Percentiles rank a stretch among this genome's conserved stretches.
phyloP scores from a whole-genome alignment of 345 rosid genomes.

The Pugionium dolabratum region DNA sequence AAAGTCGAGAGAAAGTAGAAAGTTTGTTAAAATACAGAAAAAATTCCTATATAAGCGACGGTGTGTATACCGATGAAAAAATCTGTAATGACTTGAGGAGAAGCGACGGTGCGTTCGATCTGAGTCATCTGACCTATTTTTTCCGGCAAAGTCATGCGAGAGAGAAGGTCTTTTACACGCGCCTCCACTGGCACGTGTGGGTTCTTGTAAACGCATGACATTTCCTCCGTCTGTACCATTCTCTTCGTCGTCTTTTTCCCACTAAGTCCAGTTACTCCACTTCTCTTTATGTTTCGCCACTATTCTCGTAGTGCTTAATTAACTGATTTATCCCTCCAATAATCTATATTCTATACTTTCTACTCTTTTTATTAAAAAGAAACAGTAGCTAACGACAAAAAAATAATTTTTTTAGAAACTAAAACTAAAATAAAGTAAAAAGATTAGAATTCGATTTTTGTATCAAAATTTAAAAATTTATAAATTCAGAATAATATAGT shows the following conservation, averaged over 20 bases:
- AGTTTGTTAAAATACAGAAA: not conserved
- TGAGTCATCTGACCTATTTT: slow-evolving; percentile 91
- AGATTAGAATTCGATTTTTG: no score
- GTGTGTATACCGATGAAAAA: slow-evolving; percentile 51
- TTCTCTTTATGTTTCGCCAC: slow-evolving; percentile 14
- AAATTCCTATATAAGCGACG: no score
- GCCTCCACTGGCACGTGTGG: slow-evolving; percentile 59
- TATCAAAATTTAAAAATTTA: not conserved
- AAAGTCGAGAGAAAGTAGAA: not conserved
- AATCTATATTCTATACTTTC: not conserved
- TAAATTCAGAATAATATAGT: no score
- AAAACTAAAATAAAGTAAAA: no score
- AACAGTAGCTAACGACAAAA: not conserved
- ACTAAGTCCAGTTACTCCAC: not conserved
- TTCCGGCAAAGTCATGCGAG: slow-evolving; percentile 74
- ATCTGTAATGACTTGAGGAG: slow-evolving; percentile 51
- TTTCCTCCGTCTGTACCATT: slow-evolving; percentile 25
- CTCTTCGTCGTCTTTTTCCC: not conserved
- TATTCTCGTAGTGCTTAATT: not conserved
- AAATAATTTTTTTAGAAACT: no score
- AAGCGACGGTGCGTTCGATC: slow-evolving; percentile 63
- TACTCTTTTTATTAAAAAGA: not conserved
- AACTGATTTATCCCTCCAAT: not conserved
- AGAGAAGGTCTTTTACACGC: slow-evolving; percentile 76
- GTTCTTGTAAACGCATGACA: slow-evolving; percentile 59